phyloP scores from a whole-genome alignment of 352 stramenopile genomes.

The Hyaloperonospora arabidopsidis region DNA sequence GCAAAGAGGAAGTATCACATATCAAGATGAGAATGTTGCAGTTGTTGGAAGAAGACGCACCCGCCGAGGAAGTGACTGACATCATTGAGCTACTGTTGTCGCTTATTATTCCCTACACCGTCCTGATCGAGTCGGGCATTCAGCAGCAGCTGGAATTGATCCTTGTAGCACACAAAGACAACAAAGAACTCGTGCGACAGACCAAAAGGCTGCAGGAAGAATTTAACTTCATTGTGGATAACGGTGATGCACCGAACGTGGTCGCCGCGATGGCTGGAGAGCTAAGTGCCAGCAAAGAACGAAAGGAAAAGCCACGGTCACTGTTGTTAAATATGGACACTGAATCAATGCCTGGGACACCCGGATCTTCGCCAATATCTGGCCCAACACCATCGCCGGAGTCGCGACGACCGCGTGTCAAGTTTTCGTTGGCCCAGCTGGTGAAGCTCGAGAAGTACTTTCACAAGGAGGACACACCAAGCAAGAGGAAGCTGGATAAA shows the following conservation, averaged over 20 bases:
- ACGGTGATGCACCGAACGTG: conserved; percentile 25
- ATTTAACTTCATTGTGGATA: conserved; percentile 68
- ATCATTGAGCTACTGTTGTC: conserved; percentile 76
- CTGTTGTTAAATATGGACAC: conserved; percentile 49
- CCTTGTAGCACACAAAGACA: conserved; percentile 75
- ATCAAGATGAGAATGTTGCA: conserved; percentile 85
- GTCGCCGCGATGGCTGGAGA: conserved; percentile 25
- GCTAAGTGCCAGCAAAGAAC: conserved; percentile 23
- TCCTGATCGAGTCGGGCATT: conserved; percentile 69
- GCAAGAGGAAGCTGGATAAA: conserved; percentile 74
- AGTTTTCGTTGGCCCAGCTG: conserved; percentile 71
- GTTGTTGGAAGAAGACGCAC: conserved; percentile 71
- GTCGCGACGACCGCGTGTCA: conserved; percentile 54
- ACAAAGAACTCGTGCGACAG: conserved; percentile 79
- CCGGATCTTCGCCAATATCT: conserved; percentile 49
- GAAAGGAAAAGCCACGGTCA: conserved; percentile 42
- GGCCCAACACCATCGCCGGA: conserved; percentile 58
- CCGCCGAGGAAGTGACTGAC: conserved; percentile 70
- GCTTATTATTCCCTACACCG: conserved; percentile 62
- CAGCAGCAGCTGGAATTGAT: conserved; percentile 69
- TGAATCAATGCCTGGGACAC: conserved; percentile 46
- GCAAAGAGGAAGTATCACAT: conserved; percentile 74
- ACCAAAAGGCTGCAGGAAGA: conserved; percentile 75
- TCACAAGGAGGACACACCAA: conserved; percentile 73
- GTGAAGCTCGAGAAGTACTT: conserved; percentile 79